A percentile compares a stretch with the other conserved stretches of the same genome.
These are phyloP conservation scores for Schrenkiella parvula DNA, from an alignment of 345 rosid species.

Conservation along the genomic window DNA sequence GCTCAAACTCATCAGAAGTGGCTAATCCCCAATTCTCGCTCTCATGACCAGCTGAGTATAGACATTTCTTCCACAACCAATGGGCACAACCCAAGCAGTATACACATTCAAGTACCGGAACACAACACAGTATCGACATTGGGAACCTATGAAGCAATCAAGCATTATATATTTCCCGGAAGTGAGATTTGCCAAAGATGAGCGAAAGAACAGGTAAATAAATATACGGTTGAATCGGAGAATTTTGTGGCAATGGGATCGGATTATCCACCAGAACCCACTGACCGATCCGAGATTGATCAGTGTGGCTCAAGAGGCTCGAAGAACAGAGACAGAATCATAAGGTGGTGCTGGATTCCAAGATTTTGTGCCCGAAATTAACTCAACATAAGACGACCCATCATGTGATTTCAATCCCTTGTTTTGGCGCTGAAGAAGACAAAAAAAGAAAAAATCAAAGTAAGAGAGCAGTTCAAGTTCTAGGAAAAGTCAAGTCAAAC, in stretches of 20 bases:
- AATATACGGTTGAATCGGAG: background rate
- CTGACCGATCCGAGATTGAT: background rate
- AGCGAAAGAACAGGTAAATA: background rate
- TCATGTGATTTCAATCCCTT: slow-evolving; percentile 7
- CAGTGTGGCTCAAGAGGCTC: slow-evolving; percentile 15
- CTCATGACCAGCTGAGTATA: slow-evolving; percentile 86
- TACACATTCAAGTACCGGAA: slow-evolving; percentile 82
- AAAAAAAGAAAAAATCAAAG: too few relatives aligned
- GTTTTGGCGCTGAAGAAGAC: background rate
- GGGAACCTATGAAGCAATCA: slow-evolving; percentile 42
- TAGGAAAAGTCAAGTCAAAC: slow-evolving; percentile 6
- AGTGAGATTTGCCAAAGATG: background rate
- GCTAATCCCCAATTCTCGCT: slow-evolving; percentile 89
- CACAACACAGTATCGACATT: slow-evolving; percentile 85
- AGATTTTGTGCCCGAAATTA: background rate
- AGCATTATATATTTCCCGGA: background rate
- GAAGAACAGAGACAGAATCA: background rate
- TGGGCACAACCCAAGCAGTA: slow-evolving; percentile 87
- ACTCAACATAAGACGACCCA: background rate
- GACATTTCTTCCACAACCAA: slow-evolving; percentile 85
- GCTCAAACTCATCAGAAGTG: slow-evolving; percentile 66
- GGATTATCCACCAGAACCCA: slow-evolving; percentile 6
- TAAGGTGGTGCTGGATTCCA: slow-evolving; percentile 5
- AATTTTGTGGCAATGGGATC: background rate
- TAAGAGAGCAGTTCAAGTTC: background rate